These are phyloP conservation scores for Conticribra weissflogii DNA, from an alignment of 108 stramenopile genomes.

Conservation along the genomic window DNA sequence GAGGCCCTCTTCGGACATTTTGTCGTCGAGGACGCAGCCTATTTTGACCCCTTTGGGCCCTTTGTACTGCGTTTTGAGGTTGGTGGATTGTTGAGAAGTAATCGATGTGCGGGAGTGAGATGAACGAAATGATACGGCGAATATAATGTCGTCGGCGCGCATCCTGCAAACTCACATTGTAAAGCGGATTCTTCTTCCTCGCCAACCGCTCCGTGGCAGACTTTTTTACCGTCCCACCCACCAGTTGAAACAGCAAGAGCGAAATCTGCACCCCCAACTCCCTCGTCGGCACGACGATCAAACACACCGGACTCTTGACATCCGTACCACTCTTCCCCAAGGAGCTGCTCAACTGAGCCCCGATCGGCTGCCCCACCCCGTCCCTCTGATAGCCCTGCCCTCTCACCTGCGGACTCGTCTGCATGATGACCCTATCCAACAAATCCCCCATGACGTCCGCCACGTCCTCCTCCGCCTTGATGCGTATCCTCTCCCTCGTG, in stretches of 20 bases:
- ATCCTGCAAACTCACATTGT: slow-evolving; percentile 57
- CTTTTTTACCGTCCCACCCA: slow-evolving; percentile 74
- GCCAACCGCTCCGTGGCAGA: slow-evolving; percentile 47
- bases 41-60: slow-evolving; percentile 87
- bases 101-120: no score
- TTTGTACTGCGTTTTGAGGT: slow-evolving; percentile 51
- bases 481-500: slow-evolving; percentile 69
- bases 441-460: slow-evolving; percentile 76
- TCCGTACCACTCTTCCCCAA: slow-evolving; percentile 78
- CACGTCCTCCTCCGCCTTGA: slow-evolving; percentile 79
- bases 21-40: slow-evolving; percentile 82
- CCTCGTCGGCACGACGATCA: slow-evolving; percentile 92
- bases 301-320: slow-evolving; percentile 77
- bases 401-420: slow-evolving; percentile 65
- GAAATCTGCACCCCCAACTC: slow-evolving; percentile 93
- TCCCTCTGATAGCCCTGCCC: slow-evolving; percentile 43
- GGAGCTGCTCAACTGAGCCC: slow-evolving; percentile 25
- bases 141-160: background rate
- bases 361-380: background rate
- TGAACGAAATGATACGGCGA: no score
- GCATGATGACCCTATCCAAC: slow-evolving; percentile 68
- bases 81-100: background rate
- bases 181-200: slow-evolving; percentile 67
- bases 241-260: slow-evolving; percentile 65
- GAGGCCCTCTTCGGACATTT: slow-evolving; percentile 77